A percentile compares a stretch with the other conserved stretches of the same genome.
These are phyloP conservation scores for Grosmannia penicillata DNA, from an alignment of 2,329 filamentous ascomycete species.

Conservation along the genomic window DNA sequence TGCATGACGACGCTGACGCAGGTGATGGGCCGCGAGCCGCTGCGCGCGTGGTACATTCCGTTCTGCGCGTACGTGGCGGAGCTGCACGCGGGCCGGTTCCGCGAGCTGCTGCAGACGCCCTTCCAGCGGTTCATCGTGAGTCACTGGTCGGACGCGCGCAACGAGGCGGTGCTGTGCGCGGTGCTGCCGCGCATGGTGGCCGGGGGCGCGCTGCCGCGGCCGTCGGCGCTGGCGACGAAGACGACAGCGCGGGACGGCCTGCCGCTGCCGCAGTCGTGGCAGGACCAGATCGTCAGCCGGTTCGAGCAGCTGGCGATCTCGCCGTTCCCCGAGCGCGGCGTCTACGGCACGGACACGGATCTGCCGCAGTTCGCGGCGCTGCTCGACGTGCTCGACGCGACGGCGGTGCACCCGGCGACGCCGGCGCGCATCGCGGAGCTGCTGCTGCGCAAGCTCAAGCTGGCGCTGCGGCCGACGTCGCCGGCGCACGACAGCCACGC, in stretches of 20 bases:
- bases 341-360: constrained; percentile 45
- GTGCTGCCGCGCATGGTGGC: constrained; percentile 51
- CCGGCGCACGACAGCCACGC: constrained; percentile 35
- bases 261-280: constrained; percentile 51
- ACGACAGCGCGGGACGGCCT: constrained; percentile 27
- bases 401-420: constrained; percentile 48
- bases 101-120: constrained; percentile 60
- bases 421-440: constrained; percentile 52
- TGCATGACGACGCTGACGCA: constrained; percentile 50
- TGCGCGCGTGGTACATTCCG: constrained; percentile 61
- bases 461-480: constrained; percentile 46
- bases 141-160: constrained; percentile 52
- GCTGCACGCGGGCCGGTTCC: constrained; percentile 59
- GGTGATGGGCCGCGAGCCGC: constrained; percentile 45
- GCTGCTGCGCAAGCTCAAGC: constrained; percentile 49
- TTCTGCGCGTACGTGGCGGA: constrained; percentile 76
- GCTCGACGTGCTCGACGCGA: constrained; percentile 45
- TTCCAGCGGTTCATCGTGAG: constrained; percentile 73
- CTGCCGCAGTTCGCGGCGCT: constrained; percentile 55
- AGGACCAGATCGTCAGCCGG: constrained; percentile 54
- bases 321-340: constrained; percentile 48
- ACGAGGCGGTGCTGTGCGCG: constrained; percentile 56
- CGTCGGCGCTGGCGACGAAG: constrained; percentile 11
- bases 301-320: constrained; percentile 51
- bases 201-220: constrained; percentile 5